Base-by-base conservation (phyloP, 202 grass and related monocot genomes). In the Thinopyrum obtusiflorum region DNA sequence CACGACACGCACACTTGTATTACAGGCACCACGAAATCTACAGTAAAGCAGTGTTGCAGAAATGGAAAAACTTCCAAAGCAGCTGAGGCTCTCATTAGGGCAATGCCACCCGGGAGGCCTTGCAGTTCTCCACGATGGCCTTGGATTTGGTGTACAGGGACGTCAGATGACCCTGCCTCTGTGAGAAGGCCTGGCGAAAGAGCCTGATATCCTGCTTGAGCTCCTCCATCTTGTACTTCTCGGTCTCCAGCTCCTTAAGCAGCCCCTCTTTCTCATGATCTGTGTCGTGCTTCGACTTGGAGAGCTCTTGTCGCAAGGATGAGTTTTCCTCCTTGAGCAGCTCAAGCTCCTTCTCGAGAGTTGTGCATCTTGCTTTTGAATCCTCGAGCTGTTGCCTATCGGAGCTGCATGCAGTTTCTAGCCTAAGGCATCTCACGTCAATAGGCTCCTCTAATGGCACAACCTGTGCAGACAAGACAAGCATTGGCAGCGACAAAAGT, bases 61-160 rank as follows among this genome's bases (percentile, higher is more conserved):
- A 14, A 27, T 23, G 46, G 18, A 15, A 11, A 75, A 46, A 79
- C 55, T 62, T 51, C 11, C 69, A 24, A 6, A 17, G 13, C 47
- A 57, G 67, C 28, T 68, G 67, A 53, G 14, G 25, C 15, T 53
- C 39, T 70, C 78, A 42, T 87, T 68, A 90, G 3, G 87, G 68
- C 64, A 61, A 36, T 9, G 79, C 21, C 53, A 92, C 61, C 44
- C 87, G 73, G 36, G 86, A 87, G 24, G 78, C 28, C 88, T 94
- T 92, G 65, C 68, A 87, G 63, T 91, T 91, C 40, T 98, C 91
- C 18, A 86, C 59, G n/a, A 96, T 88, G 24, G 93, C 90, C 88
- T 92, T 98, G 9, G 91, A 92, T 73, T 94, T 96, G 79, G 77
- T 70, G 74, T 88, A 92, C 12, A 98, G 80, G 14, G 97, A 88